Percentiles rank a stretch among this genome's conserved stretches.
Evolutionary conservation across 768 basidiomycete genomes (phyloP).

Genomic region (Clitopilus passeckerianus): DNA sequence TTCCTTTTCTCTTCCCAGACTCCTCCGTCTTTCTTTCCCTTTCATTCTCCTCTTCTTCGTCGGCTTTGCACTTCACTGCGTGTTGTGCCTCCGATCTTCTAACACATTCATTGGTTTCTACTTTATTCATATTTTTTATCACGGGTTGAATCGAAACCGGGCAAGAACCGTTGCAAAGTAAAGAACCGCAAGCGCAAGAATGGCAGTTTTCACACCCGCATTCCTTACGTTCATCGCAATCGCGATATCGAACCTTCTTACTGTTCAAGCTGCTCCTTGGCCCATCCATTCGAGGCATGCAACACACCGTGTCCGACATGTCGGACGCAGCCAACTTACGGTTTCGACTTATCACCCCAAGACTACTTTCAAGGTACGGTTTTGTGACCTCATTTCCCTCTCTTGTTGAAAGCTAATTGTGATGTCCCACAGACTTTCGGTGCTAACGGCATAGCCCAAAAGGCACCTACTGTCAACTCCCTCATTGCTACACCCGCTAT

Average conservation of each 20-base stretch:
- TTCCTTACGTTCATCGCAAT: conserved; percentile 21
- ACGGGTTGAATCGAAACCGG: not conserved
- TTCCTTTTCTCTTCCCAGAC: conserved; percentile 4
- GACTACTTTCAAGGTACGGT: conserved; percentile 16
- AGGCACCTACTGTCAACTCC: not conserved
- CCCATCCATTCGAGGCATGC: conserved; percentile 21
- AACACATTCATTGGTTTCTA: conserved; percentile 22
- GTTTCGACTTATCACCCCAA: conserved; percentile 21
- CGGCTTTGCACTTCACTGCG: conserved; percentile 5
- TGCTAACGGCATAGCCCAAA: conserved; percentile 7
- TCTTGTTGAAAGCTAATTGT: not conserved
- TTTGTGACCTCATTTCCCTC: not conserved
- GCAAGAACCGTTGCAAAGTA: not conserved
- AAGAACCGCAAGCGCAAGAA: not conserved
- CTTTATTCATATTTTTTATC: not conserved
- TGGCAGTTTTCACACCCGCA: conserved; percentile 6
- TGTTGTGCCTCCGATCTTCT: conserved; percentile 4
- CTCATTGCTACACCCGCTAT: conserved; percentile 3
- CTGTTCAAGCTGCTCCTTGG: conserved; percentile 24
- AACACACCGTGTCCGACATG: conserved; percentile 22
- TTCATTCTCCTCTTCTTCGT: conserved; percentile 8
- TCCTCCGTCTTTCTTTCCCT: conserved; percentile 4
- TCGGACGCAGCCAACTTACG: conserved; percentile 18
- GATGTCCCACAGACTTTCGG: conserved; percentile 10
- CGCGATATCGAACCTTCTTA: conserved; percentile 13